Evolutionary conservation across 495 filamentous ascomycete species (phyloP).

Genomic region (Penicillium ucsense): DNA sequence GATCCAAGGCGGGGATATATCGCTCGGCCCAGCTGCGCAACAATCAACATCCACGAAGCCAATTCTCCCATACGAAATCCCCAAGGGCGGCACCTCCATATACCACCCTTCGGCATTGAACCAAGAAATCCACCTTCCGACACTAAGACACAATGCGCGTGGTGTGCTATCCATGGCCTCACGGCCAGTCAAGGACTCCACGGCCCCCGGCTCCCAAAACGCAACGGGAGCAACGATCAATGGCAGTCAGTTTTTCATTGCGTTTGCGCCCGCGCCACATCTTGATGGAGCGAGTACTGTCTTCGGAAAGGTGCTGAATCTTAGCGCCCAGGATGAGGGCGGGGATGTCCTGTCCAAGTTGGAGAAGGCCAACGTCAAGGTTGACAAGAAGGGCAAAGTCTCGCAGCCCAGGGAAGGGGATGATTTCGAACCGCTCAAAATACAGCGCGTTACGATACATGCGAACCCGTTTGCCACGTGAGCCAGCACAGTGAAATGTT

Average conservation of each 20-base stretch:
- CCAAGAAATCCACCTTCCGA: constrained; percentile 77
- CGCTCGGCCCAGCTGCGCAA: constrained; percentile 44
- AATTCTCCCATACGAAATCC: constrained; percentile 38
- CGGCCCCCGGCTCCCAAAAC: constrained; percentile 33
- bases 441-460: constrained; percentile 76
- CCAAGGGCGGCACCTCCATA: constrained; percentile 79
- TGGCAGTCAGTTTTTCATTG: constrained; percentile 90
- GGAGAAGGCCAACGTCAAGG: constrained; percentile 65
- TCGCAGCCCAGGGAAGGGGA: constrained; percentile 42
- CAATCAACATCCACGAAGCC: constrained; percentile 23
- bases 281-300: constrained; percentile 90
- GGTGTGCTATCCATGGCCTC: constrained; percentile 95
- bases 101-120: constrained; percentile 69
- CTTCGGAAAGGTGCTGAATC: constrained; percentile 69
- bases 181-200: constrained; percentile 50
- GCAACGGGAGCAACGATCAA: constrained; percentile 62
- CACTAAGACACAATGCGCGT: constrained; percentile 74
- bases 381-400: constrained; percentile 88
- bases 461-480: constrained; percentile 83
- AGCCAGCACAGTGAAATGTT: constrained; percentile 7
- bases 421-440: constrained; percentile 45
- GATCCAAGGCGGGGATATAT: constrained; percentile 80
- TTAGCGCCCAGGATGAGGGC: constrained; percentile 34
- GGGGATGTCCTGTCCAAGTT: constrained; percentile 46
- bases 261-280: constrained; percentile 78